Evolutionary conservation across 352 stramenopile genomes (phyloP).

Genomic region (Globisporangium recalcitrans): DNA sequence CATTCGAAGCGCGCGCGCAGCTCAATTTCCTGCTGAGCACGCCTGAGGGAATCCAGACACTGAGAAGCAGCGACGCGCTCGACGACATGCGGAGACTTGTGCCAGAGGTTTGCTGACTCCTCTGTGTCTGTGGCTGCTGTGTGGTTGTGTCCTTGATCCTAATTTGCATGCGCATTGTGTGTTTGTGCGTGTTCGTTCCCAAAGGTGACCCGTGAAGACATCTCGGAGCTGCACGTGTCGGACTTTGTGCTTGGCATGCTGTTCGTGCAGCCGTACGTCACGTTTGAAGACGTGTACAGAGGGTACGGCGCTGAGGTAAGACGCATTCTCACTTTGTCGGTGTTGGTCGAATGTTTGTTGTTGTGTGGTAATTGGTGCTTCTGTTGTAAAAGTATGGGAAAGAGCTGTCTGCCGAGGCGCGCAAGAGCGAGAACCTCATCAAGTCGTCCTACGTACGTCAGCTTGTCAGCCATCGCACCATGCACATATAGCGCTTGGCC

Average conservation of each 20-base stretch:
- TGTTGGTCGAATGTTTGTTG: not conserved
- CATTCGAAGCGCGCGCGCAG: slow-evolving; percentile 40
- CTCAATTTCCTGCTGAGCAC: slow-evolving; percentile 47
- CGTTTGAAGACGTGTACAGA: slow-evolving; percentile 59
- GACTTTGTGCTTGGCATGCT: slow-evolving; percentile 81
- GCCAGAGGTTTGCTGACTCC: slow-evolving; percentile 35
- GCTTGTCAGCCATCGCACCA: not conserved
- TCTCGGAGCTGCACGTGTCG: slow-evolving; percentile 64
- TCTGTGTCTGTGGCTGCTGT: not conserved
- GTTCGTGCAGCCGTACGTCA: slow-evolving; percentile 63
- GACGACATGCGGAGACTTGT: slow-evolving; percentile 64
- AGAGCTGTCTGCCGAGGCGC: slow-evolving; percentile 72
- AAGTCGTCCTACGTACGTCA: slow-evolving; percentile 69
- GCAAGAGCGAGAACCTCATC: slow-evolving; percentile 72
- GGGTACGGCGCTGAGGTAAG: slow-evolving; percentile 59
- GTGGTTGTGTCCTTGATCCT: not conserved
- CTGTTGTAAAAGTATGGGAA: slow-evolving; percentile 60
- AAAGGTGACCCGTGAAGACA: slow-evolving; percentile 59
- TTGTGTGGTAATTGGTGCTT: not conserved
- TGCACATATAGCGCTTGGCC: not conserved
- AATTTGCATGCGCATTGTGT: not conserved
- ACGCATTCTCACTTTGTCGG: not conserved
- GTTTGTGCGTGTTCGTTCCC: not conserved
- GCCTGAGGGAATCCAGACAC: slow-evolving; percentile 49
- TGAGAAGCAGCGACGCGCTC: slow-evolving; percentile 44